A percentile compares a stretch with the other conserved stretches of the same genome.
phyloP scores from a whole-genome alignment of 2,329 filamentous ascomycete genomes.

The Ophiobolus disseminans region DNA sequence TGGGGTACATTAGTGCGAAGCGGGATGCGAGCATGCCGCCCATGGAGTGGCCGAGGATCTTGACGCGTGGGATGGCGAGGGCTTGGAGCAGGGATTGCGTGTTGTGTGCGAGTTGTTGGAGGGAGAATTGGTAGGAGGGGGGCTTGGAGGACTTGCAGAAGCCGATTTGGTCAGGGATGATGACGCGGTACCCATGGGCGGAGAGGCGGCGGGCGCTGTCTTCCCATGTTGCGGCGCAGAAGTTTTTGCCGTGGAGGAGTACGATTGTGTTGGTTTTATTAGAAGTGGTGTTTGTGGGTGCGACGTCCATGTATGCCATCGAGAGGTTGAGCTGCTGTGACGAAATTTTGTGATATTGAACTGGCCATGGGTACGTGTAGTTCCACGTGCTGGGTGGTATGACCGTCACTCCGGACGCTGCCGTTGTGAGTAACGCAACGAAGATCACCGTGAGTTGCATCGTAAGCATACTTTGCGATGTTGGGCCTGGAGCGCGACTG shows the following conservation, averaged over 20 bases:
- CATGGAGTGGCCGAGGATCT: conserved; percentile 63
- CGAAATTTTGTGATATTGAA: conserved; percentile 56
- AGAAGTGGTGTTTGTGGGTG: conserved; percentile 39
- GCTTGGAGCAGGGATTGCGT: conserved; percentile 57
- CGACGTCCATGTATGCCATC: conserved; percentile 65
- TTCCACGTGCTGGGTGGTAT: conserved; percentile 29
- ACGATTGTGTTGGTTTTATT: conserved; percentile 54
- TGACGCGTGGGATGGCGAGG: conserved; percentile 54
- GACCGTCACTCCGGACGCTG: conserved; percentile 9
- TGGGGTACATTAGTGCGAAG: conserved; percentile 60
- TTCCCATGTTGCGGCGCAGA: conserved; percentile 63
- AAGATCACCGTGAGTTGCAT: conserved; percentile 12
- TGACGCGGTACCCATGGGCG: conserved; percentile 58
- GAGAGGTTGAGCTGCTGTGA: conserved; percentile 58
- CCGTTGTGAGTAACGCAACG: conserved; percentile 10
- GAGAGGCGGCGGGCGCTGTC: conserved; percentile 55
- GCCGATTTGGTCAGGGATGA: conserved; percentile 63
- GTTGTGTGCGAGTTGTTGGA: conserved; percentile 61
- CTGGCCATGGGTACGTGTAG: conserved; percentile 60
- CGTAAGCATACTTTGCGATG: not conserved
- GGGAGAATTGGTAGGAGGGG: conserved; percentile 59
- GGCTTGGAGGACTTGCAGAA: conserved; percentile 66
- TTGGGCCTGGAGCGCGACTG: not conserved
- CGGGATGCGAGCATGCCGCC: conserved; percentile 63
- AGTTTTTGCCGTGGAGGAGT: conserved; percentile 64